phyloP scores from a whole-genome alignment of 2,329 filamentous ascomycete genomes.

The Sphaceloma murrayae region DNA sequence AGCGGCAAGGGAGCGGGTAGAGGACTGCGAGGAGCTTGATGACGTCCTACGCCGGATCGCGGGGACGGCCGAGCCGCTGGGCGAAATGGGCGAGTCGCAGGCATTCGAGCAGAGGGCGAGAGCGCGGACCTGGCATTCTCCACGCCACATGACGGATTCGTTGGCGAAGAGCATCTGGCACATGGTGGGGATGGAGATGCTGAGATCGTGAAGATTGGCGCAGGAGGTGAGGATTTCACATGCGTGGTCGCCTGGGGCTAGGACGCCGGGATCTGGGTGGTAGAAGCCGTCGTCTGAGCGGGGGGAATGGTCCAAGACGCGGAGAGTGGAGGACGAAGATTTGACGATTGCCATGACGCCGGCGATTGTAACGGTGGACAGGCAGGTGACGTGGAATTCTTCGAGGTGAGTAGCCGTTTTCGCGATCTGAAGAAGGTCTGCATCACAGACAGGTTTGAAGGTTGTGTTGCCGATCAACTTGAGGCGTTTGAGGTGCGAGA shows the following conservation, averaged over 20 bases:
- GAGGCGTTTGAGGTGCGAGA: conserved; percentile 40
- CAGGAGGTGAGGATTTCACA: conserved; percentile 40
- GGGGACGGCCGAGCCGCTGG: conserved; percentile 19
- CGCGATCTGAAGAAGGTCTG: conserved; percentile 42
- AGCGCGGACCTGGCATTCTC: conserved; percentile 43
- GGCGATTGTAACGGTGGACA: conserved; percentile 44
- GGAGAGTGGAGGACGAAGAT: conserved; percentile 39
- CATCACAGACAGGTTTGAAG: conserved; percentile 43
- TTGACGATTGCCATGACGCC: conserved; percentile 45
- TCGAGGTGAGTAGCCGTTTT: conserved; percentile 43
- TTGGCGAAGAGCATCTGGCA: conserved; percentile 40
- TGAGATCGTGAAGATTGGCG: conserved; percentile 40
- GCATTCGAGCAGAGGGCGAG: conserved; percentile 36
- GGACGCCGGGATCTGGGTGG: conserved; percentile 40
- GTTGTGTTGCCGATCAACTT: conserved; percentile 48
- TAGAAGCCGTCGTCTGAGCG: conserved; percentile 44
- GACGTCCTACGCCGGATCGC: conserved; percentile 7
- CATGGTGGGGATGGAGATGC: conserved; percentile 40
- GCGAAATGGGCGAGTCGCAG: conserved; percentile 27
- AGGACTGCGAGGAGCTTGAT: neutral
- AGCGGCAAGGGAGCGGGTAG: conserved; percentile 21
- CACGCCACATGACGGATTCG: conserved; percentile 35
- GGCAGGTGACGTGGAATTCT: conserved; percentile 46
- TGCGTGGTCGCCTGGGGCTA: conserved; percentile 37
- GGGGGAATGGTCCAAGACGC: conserved; percentile 46